phyloP scores from a whole-genome alignment of 495 filamentous ascomycete genomes.

The Eremomyces bilateralis region DNA sequence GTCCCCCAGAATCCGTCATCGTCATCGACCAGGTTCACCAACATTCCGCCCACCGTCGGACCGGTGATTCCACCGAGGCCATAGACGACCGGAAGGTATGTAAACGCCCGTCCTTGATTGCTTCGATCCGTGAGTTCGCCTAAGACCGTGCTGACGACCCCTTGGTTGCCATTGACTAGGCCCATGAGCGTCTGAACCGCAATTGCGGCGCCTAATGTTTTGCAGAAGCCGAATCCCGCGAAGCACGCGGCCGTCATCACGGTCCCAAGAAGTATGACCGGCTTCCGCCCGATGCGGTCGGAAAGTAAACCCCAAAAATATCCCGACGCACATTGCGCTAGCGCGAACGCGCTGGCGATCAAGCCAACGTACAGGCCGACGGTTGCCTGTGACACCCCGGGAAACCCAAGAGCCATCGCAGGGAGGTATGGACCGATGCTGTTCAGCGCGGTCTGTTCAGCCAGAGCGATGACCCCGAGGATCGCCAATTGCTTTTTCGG shows the following conservation, averaged over 20 bases:
- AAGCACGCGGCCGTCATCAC: slow-evolving; percentile 62
- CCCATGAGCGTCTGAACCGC: slow-evolving; percentile 78
- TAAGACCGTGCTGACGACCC: slow-evolving; percentile 72
- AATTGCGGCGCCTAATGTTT: slow-evolving; percentile 59
- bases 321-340: slow-evolving; percentile 80
- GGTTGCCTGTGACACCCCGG: slow-evolving; percentile 43
- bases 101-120: slow-evolving; percentile 81
- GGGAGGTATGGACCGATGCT: slow-evolving; percentile 93
- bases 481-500: slow-evolving; percentile 67
- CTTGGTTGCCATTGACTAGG: slow-evolving; percentile 75
- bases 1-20: slow-evolving; percentile 29
- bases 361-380: slow-evolving; percentile 79
- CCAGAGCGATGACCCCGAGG: slow-evolving; percentile 69
- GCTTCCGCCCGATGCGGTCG: slow-evolving; percentile 79
- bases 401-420: slow-evolving; percentile 71
- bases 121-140: slow-evolving; percentile 89
- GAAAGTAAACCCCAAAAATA: slow-evolving; percentile 88
- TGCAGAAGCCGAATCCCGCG: slow-evolving; percentile 70
- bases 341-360: slow-evolving; percentile 73
- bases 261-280: slow-evolving; percentile 75
- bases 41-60: slow-evolving; percentile 66
- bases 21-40: slow-evolving; percentile 31
- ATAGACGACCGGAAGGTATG: slow-evolving; percentile 82
- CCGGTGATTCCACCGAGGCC: slow-evolving; percentile 84
- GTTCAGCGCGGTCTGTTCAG: slow-evolving; percentile 91